Conservation (phyloP, 2,329 filamentous ascomycete genomes). For the Pyrenophora seminiperda region DNA sequence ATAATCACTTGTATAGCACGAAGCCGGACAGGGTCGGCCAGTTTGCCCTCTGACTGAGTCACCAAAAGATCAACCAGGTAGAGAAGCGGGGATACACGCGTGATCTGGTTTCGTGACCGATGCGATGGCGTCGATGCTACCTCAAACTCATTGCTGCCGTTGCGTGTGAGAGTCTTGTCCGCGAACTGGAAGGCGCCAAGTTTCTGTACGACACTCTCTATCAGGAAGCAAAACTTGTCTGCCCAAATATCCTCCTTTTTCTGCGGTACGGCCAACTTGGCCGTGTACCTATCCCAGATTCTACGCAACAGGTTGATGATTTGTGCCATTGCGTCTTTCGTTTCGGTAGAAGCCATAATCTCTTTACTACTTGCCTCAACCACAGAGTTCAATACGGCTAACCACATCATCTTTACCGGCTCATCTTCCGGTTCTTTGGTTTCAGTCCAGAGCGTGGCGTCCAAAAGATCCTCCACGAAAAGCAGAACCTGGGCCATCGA, state of each 20-base stretch:
- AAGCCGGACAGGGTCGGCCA: slow-evolving; percentile 47
- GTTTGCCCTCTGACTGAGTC: slow-evolving; percentile 45
- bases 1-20: slow-evolving; percentile 56
- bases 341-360: slow-evolving; percentile 84
- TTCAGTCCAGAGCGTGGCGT: slow-evolving; percentile 54
- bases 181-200: slow-evolving; percentile 58
- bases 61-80: slow-evolving; percentile 69
- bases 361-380: slow-evolving; percentile 78
- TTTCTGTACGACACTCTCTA: slow-evolving; percentile 56
- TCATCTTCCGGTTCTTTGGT: slow-evolving; percentile 44
- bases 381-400: slow-evolving; percentile 65
- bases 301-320: slow-evolving; percentile 71
- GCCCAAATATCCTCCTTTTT: slow-evolving; percentile 52
- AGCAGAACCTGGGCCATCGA: slow-evolving; percentile 70
- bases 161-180: slow-evolving; percentile 56
- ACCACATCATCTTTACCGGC: slow-evolving; percentile 66
- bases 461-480: slow-evolving; percentile 61
- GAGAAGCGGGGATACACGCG: slow-evolving; percentile 65
- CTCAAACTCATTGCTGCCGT: slow-evolving; percentile 65
- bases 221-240: slow-evolving; percentile 57
- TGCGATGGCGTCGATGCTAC: slow-evolving; percentile 70
- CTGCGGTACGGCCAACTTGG: slow-evolving; percentile 39
- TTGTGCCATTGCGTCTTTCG: slow-evolving; percentile 76
- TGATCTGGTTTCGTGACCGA: slow-evolving; percentile 54
- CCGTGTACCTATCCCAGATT: slow-evolving; percentile 66